These are phyloP conservation scores for Diaporthe citrichinensis DNA, from an alignment of 2,329 filamentous ascomycete genomes.

Conservation along the genomic window DNA sequence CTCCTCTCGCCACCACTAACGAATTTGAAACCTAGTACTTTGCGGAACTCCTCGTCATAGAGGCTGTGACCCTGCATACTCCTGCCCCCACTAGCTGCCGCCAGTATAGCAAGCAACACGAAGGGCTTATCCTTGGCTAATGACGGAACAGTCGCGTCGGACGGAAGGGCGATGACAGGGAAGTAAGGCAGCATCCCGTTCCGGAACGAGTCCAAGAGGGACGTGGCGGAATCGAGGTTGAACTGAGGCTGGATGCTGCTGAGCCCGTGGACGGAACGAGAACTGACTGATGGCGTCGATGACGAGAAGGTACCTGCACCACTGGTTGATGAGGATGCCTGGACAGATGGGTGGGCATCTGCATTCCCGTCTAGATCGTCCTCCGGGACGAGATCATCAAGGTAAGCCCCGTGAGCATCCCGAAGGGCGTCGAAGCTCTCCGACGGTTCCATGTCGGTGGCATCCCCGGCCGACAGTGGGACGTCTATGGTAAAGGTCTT, in stretches of 20 bases:
- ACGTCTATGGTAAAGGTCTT: constrained; percentile 69
- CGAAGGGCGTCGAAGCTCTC: constrained; percentile 60
- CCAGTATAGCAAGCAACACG: constrained; percentile 67
- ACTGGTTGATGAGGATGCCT: constrained; percentile 42
- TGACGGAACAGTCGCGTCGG: constrained; percentile 57
- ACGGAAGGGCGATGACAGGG: constrained; percentile 59
- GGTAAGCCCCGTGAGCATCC: constrained; percentile 57
- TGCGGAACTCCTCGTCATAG: constrained; percentile 71
- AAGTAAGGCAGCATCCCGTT: constrained; percentile 58
- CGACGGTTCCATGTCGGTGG: constrained; percentile 46
- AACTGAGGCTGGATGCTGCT: constrained; percentile 64
- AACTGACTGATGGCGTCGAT: constrained; percentile 49
- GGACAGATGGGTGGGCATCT: constrained; percentile 6
- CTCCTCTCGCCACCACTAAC: constrained; percentile 70
- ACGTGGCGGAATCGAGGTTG: constrained; percentile 67
- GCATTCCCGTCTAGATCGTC: constrained; percentile 42
- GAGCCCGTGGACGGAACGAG: constrained; percentile 51
- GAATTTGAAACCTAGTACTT: constrained; percentile 68
- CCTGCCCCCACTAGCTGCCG: constrained; percentile 61
- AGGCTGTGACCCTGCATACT: constrained; percentile 66
- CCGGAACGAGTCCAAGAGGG: constrained; percentile 60
- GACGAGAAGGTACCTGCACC: constrained; percentile 43
- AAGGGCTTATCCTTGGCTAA: constrained; percentile 65
- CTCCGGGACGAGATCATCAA: constrained; percentile 51
- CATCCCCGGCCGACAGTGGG: constrained; percentile 57